These are phyloP conservation scores for Myriosclerotinia scirpicola DNA, from an alignment of 2,329 filamentous ascomycete genomes.

Conservation along the genomic window DNA sequence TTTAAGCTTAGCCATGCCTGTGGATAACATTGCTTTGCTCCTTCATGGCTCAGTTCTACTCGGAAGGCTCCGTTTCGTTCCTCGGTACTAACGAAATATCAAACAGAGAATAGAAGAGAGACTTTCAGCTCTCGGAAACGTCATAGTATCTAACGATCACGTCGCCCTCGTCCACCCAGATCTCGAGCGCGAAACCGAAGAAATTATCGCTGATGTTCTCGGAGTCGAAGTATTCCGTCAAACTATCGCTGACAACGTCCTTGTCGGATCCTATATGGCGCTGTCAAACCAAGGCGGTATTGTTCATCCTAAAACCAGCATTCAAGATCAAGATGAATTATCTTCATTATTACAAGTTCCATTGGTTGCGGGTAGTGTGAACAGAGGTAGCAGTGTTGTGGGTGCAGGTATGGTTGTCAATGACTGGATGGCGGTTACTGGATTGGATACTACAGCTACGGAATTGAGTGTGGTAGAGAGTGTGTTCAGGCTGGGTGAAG, in stretches of 20 bases:
- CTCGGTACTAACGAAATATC: neutral
- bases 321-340: conserved; percentile 97
- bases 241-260: conserved; percentile 94
- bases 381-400: conserved; percentile 91
- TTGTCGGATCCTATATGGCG: conserved; percentile 95
- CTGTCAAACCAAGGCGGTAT: conserved; percentile 94
- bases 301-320: conserved; percentile 94
- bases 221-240: conserved; percentile 90
- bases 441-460: conserved; percentile 92
- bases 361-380: conserved; percentile 89
- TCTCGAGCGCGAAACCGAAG: conserved; percentile 94
- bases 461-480: conserved; percentile 95
- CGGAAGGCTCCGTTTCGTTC: neutral
- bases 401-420: conserved; percentile 96
- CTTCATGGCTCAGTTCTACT: neutral
- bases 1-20: neutral
- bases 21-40: neutral
- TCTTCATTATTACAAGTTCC: conserved; percentile 91
- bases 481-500: conserved; percentile 92
- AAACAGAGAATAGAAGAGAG: conserved; percentile 88
- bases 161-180: conserved; percentile 96
- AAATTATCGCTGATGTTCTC: conserved; percentile 94
- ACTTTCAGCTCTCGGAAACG: conserved; percentile 91
- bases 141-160: conserved; percentile 95
- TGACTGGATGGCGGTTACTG: conserved; percentile 95